These are phyloP conservation scores for Aureobasidium leucospermi DNA, from an alignment of 2,329 filamentous ascomycete genomes.

Conservation along the genomic window DNA sequence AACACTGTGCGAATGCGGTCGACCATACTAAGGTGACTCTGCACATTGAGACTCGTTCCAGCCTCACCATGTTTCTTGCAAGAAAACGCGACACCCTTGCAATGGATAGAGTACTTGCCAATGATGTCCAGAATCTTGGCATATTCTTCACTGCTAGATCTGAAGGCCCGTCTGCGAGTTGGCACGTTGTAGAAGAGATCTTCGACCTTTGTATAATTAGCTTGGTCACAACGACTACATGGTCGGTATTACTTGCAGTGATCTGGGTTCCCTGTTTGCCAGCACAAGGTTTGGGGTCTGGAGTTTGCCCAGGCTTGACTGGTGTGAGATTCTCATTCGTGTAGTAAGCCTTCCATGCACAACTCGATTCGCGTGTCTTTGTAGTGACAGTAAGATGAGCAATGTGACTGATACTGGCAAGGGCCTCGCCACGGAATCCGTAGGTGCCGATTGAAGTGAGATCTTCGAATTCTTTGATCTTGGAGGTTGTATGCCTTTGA, in stretches of 20 bases:
- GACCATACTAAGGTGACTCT: conserved; percentile 60
- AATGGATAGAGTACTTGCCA: conserved; percentile 88
- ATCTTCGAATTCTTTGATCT: conserved; percentile 89
- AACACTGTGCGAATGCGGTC: conserved; percentile 90
- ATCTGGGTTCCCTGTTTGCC: conserved; percentile 90
- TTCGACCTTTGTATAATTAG: conserved; percentile 52
- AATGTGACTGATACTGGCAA: conserved; percentile 97
- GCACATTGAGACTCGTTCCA: conserved; percentile 72
- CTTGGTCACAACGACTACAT: not conserved
- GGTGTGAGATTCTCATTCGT: conserved; percentile 73
- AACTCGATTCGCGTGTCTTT: conserved; percentile 77
- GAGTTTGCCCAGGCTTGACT: conserved; percentile 76
- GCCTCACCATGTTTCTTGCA: conserved; percentile 95
- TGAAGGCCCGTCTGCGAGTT: conserved; percentile 78
- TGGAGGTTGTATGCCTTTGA: conserved; percentile 94
- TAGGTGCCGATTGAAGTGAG: conserved; percentile 85
- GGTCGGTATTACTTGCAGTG: conserved; percentile 46
- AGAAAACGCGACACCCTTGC: conserved; percentile 81
- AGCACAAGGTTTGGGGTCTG: conserved; percentile 80
- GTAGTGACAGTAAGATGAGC: conserved; percentile 93
- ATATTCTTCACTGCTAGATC: conserved; percentile 88
- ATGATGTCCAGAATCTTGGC: conserved; percentile 96
- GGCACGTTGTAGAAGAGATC: conserved; percentile 97
- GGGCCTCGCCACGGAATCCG: conserved; percentile 92
- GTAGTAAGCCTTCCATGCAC: conserved; percentile 87